Percentiles rank a stretch among this genome's conserved stretches.
These are phyloP conservation scores for Podila verticillata DNA, from an alignment of 192 early-diverging fungal genomes.

Conservation along the genomic window DNA sequence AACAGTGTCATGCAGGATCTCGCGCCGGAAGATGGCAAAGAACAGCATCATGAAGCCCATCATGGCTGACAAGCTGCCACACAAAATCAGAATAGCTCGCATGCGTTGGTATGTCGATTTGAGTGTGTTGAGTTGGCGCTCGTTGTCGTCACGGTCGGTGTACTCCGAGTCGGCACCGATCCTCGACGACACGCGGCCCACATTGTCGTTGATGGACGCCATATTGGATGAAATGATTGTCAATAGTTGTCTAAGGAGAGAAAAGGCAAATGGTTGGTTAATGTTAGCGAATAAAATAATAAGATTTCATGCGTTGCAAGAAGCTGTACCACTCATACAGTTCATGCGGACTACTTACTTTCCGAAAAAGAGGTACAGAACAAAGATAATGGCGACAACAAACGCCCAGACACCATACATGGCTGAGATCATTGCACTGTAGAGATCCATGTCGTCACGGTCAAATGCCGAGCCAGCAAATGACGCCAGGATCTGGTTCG, in stretches of 20 bases:
- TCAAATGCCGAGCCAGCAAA: conserved; percentile 41
- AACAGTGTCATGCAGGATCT: conserved; percentile 30
- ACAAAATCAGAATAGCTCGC: conserved; percentile 35
- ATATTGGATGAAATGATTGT: conserved; percentile 53
- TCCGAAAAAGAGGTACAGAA: conserved; percentile 46
- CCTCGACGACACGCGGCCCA: conserved; percentile 33
- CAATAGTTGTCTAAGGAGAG: conserved; percentile 30
- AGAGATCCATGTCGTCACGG: conserved; percentile 28
- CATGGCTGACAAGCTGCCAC: conserved; percentile 39
- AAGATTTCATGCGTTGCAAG: background rate
- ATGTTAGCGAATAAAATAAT: background rate
- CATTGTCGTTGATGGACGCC: conserved; percentile 50
- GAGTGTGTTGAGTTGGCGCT: conserved; percentile 41
- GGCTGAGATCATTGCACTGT: conserved; percentile 35
- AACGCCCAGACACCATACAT: conserved; percentile 48
- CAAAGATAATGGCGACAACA: conserved; percentile 46
- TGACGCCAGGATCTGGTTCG: conserved; percentile 45
- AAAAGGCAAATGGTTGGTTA: background rate
- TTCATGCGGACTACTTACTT: conserved; percentile 23
- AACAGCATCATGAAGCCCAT: conserved; percentile 52
- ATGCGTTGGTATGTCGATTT: conserved; percentile 48
- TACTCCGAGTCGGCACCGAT: conserved; percentile 48
- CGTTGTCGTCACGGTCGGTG: conserved; percentile 46
- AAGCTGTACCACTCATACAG: too few relatives aligned
- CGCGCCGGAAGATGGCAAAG: conserved; percentile 44